Evolutionary conservation across 2,329 filamentous ascomycete genomes (phyloP).

Genomic region (Karstenula rhodostoma): DNA sequence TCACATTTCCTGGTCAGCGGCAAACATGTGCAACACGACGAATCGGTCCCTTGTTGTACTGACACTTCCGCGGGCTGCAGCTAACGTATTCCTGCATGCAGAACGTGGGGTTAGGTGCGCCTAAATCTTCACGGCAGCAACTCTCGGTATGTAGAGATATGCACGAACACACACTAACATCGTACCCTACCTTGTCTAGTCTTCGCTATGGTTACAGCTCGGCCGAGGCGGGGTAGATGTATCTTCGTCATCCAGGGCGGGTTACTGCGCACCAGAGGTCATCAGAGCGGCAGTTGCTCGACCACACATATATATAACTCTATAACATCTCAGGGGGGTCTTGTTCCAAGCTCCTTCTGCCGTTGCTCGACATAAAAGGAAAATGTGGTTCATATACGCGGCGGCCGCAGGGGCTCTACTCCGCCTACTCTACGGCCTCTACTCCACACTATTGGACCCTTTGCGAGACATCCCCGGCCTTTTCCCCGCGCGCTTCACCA

Average conservation of each 20-base stretch:
- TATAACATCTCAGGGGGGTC: neutral
- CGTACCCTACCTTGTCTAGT: neutral
- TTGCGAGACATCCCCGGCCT: slow-evolving; percentile 22
- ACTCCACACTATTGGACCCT: slow-evolving; percentile 17
- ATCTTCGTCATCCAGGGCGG: neutral
- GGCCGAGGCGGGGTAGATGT: neutral
- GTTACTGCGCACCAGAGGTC: neutral
- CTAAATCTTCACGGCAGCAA: neutral
- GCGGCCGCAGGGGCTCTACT: neutral
- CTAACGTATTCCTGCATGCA: neutral
- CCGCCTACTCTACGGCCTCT: slow-evolving; percentile 16
- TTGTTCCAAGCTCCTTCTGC: neutral
- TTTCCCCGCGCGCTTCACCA: slow-evolving; percentile 19
- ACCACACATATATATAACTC: neutral
- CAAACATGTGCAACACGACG: too few relatives aligned
- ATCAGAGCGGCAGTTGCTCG: neutral
- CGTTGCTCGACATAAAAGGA: neutral
- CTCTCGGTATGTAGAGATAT: neutral
- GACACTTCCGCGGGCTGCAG: neutral
- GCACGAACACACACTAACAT: neutral
- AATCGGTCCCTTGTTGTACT: neutral
- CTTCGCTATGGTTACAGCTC: neutral
- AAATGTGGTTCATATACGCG: neutral
- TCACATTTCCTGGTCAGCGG: too few relatives aligned
- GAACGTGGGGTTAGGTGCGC: neutral